Evolutionary conservation across 352 stramenopile species (phyloP).

Genomic region (Sclerospora graminicola): DNA sequence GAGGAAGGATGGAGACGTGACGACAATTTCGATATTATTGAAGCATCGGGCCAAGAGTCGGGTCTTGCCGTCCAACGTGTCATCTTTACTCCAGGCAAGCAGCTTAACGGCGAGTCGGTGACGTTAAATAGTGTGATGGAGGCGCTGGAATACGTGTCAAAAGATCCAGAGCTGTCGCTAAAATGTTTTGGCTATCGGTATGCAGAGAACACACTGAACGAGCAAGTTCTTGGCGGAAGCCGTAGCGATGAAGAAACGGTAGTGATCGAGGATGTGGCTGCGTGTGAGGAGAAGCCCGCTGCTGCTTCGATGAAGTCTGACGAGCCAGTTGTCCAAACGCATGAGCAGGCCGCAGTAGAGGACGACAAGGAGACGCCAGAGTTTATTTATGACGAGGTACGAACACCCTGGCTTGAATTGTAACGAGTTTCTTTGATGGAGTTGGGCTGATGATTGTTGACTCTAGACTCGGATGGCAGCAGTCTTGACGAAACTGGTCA

Average conservation of each 20-base stretch:
- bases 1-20: slow-evolving; percentile 62
- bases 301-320: slow-evolving; percentile 1
- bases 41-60: slow-evolving; percentile 28
- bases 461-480: slow-evolving; percentile 41
- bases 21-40: slow-evolving; percentile 39
- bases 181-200: slow-evolving; percentile 72
- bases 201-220: slow-evolving; percentile 28
- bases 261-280: slow-evolving; percentile 2
- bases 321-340: slow-evolving; percentile 11
- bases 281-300: slow-evolving; percentile 4
- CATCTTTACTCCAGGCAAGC: slow-evolving; percentile 24
- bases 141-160: slow-evolving; percentile 48
- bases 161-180: slow-evolving; percentile 26
- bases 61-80: slow-evolving; percentile 29
- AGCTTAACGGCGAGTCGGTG: slow-evolving; percentile 11
- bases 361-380: slow-evolving; percentile 19
- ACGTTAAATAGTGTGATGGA: slow-evolving; percentile 41
- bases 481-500: slow-evolving; percentile 38
- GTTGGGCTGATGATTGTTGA: neutral
- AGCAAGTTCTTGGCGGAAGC: slow-evolving; percentile 26
- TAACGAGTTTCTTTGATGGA: no score
- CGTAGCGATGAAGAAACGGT: slow-evolving; percentile 15
- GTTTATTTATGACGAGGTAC: slow-evolving; percentile 84
- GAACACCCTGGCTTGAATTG: no score
- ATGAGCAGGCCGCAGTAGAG: slow-evolving; percentile 9